Conservation (phyloP, 1,139 yeast species). For the Geotrichum australiense region DNA sequence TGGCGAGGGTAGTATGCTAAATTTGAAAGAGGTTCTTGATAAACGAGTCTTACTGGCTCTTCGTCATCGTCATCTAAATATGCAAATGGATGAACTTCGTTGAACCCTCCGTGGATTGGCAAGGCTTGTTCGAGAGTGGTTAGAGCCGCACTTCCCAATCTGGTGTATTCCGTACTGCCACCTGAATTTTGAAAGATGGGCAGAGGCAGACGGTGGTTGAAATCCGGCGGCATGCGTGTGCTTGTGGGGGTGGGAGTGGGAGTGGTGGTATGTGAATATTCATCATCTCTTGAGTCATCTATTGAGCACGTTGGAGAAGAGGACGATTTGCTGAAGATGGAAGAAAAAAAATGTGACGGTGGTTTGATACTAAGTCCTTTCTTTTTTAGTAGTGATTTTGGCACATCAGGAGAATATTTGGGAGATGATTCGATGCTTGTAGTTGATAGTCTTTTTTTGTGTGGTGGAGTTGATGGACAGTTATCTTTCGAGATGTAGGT, state of each 20-base stretch:
- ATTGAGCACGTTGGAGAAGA: too few relatives aligned
- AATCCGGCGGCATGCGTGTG: too few relatives aligned
- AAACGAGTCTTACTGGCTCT: background rate
- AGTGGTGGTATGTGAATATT: too few relatives aligned
- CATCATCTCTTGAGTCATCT: too few relatives aligned
- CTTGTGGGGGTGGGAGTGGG: too few relatives aligned
- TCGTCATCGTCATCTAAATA: slow-evolving; percentile 1
- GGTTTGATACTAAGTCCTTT: slow-evolving; percentile 1
- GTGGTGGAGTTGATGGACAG: slow-evolving; percentile 1
- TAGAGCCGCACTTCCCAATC: slow-evolving; percentile 2
- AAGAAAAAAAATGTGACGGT: background rate
- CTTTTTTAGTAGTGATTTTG: background rate
- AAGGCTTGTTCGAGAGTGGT: slow-evolving; percentile 1
- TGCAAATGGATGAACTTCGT: slow-evolving; percentile 2
- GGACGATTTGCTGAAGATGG: too few relatives aligned
- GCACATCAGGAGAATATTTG: background rate
- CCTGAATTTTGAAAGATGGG: background rate
- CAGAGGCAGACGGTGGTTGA: too few relatives aligned
- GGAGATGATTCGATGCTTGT: background rate
- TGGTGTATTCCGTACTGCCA: slow-evolving; percentile 5
- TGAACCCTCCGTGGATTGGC: slow-evolving; percentile 1
- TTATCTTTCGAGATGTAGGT: background rate
- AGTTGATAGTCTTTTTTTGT: background rate
- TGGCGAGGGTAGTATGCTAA: background rate
- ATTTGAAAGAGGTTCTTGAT: background rate